Evolutionary conservation across 331 rosid species (phyloP), one percentile per base, ranked within the genome.

Genomic region (Rosa hybrid): DNA sequence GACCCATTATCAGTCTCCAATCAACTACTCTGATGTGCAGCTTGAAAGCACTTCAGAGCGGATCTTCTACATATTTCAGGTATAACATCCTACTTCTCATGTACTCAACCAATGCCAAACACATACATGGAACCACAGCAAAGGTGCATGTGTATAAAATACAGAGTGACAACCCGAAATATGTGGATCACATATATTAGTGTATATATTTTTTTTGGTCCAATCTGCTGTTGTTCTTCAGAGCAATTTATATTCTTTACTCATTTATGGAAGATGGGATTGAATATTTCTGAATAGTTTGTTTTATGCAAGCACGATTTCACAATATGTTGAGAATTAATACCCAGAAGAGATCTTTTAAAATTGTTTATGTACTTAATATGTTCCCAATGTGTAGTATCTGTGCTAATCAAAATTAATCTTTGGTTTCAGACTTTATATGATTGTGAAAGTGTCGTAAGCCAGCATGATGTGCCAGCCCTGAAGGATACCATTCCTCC

Each of bases 11-110:
- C 94, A 92, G 80, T 96, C 99, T 80, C 94, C 99, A 44, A 79
- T 93, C 85, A 93, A 96, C 88, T 96, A 93, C 86, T 88, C 99
- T 71, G 79, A 91, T 60, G 56, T 72, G 53, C 97, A 74, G 84
- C 98, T 96, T 59, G 99, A 93, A 89, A 91, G 93, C 85, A 93
- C 98, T 85, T 96, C 99, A n/a, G 99, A 96, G 53, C 94, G 99
- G 82, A 75, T 90, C 82, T 93, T 81, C 88, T 96, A 91, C 86
- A 87, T 96, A 68, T 96, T 89, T 39, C 98, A 96, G 98, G 99
- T 96, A 86, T 76, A 54, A 20, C 49, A 30, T 65, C 60, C 41
- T 56, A 14, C 65, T 71, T 59, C 67, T 42, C 49, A 7, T 2
- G 27, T 21, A 39, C 25, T 16, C 41, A 62, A 4, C 7, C 56